Conservation (phyloP, 2,329 filamentous ascomycete species). For the Fusarium continuum region DNA sequence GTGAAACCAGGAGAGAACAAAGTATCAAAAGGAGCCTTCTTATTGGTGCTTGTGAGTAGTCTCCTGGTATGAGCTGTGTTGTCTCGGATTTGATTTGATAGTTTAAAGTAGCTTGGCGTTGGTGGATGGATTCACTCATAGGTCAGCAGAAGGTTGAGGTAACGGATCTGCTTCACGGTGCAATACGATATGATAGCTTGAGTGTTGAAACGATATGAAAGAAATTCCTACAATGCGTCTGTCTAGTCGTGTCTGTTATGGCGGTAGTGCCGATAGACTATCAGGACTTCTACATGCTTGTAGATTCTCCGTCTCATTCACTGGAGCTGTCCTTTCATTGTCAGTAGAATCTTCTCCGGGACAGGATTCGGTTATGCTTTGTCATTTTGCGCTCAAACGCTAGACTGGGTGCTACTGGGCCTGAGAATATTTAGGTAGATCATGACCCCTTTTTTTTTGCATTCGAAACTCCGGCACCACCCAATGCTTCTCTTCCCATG, state of each 20-base stretch:
- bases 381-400: not conserved
- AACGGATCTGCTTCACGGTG: constrained; percentile 23
- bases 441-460: not conserved
- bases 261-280: not conserved
- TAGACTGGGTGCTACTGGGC: constrained; percentile 8
- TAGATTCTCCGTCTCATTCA: not conserved
- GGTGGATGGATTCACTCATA: constrained; percentile 38
- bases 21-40: not conserved
- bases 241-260: not conserved
- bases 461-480: not conserved
- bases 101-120: constrained; percentile 44
- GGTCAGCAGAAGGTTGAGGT: constrained; percentile 14
- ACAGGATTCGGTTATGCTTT: not conserved
- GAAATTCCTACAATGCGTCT: not conserved
- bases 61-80: constrained; percentile 15
- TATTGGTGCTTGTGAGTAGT: constrained; percentile 28
- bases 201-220: constrained; percentile 30
- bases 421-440: not conserved
- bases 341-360: not conserved
- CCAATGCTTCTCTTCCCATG: not conserved
- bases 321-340: not conserved
- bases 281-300: not conserved
- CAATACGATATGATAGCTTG: constrained; percentile 31
- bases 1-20: constrained; percentile 8
- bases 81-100: constrained; percentile 25